These are phyloP conservation scores for Pyrenophora tritici-repentis DNA, from an alignment of 2,329 filamentous ascomycete species.

Conservation along the genomic window DNA sequence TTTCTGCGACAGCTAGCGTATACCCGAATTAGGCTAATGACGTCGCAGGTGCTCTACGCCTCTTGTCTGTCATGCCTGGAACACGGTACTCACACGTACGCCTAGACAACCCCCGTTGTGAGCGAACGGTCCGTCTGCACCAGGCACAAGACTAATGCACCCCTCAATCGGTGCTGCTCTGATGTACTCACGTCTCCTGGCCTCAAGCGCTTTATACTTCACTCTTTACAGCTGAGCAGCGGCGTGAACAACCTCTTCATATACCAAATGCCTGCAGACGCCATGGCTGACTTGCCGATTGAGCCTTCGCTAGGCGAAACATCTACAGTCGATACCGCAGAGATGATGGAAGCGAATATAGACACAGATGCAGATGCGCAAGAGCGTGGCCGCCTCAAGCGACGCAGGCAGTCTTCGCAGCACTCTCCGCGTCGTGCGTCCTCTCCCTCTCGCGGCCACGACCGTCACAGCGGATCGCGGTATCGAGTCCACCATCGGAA, in stretches of 20 bases:
- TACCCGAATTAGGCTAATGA: constrained; percentile 13
- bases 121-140: constrained; percentile 25
- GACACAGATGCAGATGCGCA: constrained; percentile 32
- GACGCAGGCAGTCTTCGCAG: constrained; percentile 35
- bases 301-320: constrained; percentile 17
- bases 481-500: constrained; percentile 40
- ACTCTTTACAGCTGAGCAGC: constrained; percentile 15
- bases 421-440: constrained; percentile 36
- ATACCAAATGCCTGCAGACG: constrained; percentile 4
- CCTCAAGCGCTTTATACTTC: neutral
- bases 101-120: constrained; percentile 11
- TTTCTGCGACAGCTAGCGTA: neutral
- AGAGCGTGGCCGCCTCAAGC: constrained; percentile 42
- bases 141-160: constrained; percentile 27
- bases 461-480: constrained; percentile 38
- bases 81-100: constrained; percentile 21
- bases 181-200: constrained; percentile 5
- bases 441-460: constrained; percentile 43
- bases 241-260: neutral
- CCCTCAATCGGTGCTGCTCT: constrained; percentile 14
- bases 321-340: constrained; percentile 50
- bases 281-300: constrained; percentile 5
- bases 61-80: constrained; percentile 18
- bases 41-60: constrained; percentile 9
- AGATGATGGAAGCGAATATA: constrained; percentile 46